phyloP scores from a whole-genome alignment of 2,329 filamentous ascomycete species.

The Venturia carpophila region DNA sequence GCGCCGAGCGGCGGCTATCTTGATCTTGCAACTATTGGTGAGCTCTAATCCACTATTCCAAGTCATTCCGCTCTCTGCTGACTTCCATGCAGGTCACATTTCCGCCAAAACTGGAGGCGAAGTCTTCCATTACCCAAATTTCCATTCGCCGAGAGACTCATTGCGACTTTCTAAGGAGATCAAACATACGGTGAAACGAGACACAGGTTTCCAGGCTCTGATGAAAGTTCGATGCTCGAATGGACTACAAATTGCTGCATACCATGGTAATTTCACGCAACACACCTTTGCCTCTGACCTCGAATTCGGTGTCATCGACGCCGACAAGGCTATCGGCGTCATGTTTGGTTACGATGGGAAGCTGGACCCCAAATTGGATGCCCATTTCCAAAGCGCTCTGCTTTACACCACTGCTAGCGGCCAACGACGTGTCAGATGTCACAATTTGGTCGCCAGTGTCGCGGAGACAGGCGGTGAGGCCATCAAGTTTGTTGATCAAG shows the following conservation, averaged over 20 bases:
- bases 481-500: constrained; percentile 92
- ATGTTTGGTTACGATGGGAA: constrained; percentile 95
- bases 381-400: constrained; percentile 92
- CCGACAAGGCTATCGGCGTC: constrained; percentile 86
- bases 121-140: constrained; percentile 95
- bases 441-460: constrained; percentile 87
- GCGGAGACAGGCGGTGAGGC: constrained; percentile 74
- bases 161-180: constrained; percentile 80
- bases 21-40: constrained; percentile 85
- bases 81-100: constrained; percentile 54
- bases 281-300: constrained; percentile 92
- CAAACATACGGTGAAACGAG: constrained; percentile 73
- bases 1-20: constrained; percentile 85
- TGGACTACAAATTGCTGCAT: constrained; percentile 84
- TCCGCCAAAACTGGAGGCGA: constrained; percentile 88
- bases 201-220: constrained; percentile 89
- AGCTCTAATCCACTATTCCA: constrained; percentile 27
- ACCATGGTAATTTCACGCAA: constrained; percentile 94
- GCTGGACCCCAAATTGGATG: constrained; percentile 91
- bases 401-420: constrained; percentile 89
- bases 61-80: not conserved
- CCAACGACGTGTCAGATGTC: constrained; percentile 83
- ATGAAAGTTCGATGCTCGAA: constrained; percentile 99
- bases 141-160: constrained; percentile 77
- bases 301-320: constrained; percentile 85